Evolutionary conservation across 176 grass and related monocot genomes (phyloP), one percentile per base, ranked within the genome.

Genomic region (Juncus inflexus): DNA sequence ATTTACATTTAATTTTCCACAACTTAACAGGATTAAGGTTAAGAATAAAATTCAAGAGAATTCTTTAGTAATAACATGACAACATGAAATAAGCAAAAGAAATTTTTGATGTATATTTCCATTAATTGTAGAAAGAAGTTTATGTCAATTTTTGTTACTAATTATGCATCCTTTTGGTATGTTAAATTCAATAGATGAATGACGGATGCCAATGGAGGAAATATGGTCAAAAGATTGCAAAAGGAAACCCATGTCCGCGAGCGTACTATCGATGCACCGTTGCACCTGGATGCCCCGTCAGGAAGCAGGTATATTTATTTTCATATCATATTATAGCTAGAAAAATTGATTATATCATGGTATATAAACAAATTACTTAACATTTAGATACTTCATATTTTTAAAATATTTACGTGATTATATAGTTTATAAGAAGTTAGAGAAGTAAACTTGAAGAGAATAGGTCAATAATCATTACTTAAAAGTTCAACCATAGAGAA

Each of bases 131-230:
- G 57, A 71, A 54, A 35, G 41, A 37, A 8, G n/a, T 50, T 60
- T 7, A 77, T 66, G 15, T 38, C 42, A 4, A 9, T 75, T 47
- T 61, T 16, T 11, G n/a, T 53, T 52, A 35, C 28, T 39, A 38
- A 76, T 65, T 28, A 28, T 28, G 19, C 19, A 28, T 28, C 19
- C 1, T 37, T 64, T 52, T 15, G 61, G 40, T 6, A 47, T 47
- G 9, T 47, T 47, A 6, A 47, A 40, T 61, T 73, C 0, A 60
- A 16, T 73, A 90, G 91, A 91, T 96, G 87, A 83, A 81, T 19
- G 91, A 96, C 3, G 87, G 91, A 9, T 91, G 84, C 52, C 91
- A 90, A 12, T 96, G 91, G 91, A 91, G 87, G 16, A 96, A 96
- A 73, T 88, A 96, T 35, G 91, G 91, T 6, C 91, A 96, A 55